Evolutionary conservation across 1,284 basidiomycete species (phyloP).

Genomic region (Heterobasidion parviporum): DNA sequence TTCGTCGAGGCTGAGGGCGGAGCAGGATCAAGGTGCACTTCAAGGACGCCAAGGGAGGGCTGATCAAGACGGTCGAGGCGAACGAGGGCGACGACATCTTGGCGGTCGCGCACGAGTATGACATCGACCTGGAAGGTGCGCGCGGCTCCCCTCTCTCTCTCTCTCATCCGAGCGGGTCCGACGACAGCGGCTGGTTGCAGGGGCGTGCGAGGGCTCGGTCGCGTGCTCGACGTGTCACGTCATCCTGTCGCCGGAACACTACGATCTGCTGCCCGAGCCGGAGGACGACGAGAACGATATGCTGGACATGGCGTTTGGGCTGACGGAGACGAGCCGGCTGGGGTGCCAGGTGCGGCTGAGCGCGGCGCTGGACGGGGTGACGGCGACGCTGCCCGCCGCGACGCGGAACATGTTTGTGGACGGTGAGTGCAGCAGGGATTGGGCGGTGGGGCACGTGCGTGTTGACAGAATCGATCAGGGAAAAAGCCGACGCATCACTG

Average conservation of each 20-base stretch:
- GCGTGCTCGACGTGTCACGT: constrained; percentile 99
- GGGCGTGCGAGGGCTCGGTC: constrained; percentile 93
- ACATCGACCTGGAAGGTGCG: constrained; percentile 94
- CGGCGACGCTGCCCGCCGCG: constrained; percentile 81
- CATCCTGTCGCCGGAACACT: constrained; percentile 77
- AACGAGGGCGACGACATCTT: constrained; percentile 94
- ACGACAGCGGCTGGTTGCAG: constrained; percentile 29
- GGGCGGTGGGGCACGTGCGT: not conserved
- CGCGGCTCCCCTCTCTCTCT: not conserved
- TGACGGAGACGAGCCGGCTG: constrained; percentile 86
- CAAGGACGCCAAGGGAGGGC: constrained; percentile 79
- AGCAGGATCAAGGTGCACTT: constrained; percentile 83
- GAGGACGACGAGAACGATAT: constrained; percentile 98
- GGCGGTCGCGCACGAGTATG: constrained; percentile 90
- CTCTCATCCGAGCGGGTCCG: not conserved
- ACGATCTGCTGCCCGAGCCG: constrained; percentile 84
- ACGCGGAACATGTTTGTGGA: constrained; percentile 98
- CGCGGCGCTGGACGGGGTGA: constrained; percentile 80
- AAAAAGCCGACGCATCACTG: constrained; percentile 10
- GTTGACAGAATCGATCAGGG: constrained; percentile 2
- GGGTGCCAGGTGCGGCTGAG: constrained; percentile 84
- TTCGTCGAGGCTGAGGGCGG: not conserved
- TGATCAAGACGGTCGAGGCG: constrained; percentile 83
- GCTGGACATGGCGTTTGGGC: constrained; percentile 96
- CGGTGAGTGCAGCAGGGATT: constrained; percentile 49